Evolutionary conservation across 805 yeast genomes (phyloP), one percentile per base, ranked within the genome.

Genomic region (Lipomyces orientalis): DNA sequence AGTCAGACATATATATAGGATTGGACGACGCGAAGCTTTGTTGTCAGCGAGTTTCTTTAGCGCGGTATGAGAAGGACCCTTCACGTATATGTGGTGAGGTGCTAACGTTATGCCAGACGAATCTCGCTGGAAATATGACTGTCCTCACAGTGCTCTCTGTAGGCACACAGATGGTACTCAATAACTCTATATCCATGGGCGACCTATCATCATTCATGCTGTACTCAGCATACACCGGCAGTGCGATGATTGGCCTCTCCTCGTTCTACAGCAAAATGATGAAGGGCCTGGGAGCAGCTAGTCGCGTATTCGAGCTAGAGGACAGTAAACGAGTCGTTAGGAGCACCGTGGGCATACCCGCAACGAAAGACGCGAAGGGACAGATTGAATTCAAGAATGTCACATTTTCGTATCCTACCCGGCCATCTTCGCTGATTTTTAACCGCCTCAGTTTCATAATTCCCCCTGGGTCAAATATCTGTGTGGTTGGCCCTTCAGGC

Each of bases 281-380:
- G 98, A 94, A 94, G 80, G 98, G 98, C 62, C 90, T 93, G 6
- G 98, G 98, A 59, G 98, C 98, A 0, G 95, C 97, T 0, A 89
- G 92, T 59, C 83, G 98, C 67, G 86, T 94, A 34, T 93, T 94
- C 81, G 98, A 94, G 77, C 81, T 94, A 60, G 86, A 89, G 67
- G 95, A 90, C 67, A 83, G 91, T 78, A 82, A 87, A 70, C 95
- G 97, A 0, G 77, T 82, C 6, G 91, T 94, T 60, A 82, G 85
- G 9, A 86, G 60, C 29, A 63, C 74, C 6, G 39, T 65, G 6
- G 68, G 67, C 14, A 37, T 56, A 31, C 71, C 69, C 7, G 39
- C 64, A 8, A 64, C 64, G 1, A 57, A 46, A 10, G 60, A 60
- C 34, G 68, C 67, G 19, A 43, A 61, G 7, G 71, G 74, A 16